Evolutionary conservation across 352 stramenopile genomes (phyloP), one percentile per base, ranked within the genome.

Genomic region (Globisporangium iwayamae): DNA sequence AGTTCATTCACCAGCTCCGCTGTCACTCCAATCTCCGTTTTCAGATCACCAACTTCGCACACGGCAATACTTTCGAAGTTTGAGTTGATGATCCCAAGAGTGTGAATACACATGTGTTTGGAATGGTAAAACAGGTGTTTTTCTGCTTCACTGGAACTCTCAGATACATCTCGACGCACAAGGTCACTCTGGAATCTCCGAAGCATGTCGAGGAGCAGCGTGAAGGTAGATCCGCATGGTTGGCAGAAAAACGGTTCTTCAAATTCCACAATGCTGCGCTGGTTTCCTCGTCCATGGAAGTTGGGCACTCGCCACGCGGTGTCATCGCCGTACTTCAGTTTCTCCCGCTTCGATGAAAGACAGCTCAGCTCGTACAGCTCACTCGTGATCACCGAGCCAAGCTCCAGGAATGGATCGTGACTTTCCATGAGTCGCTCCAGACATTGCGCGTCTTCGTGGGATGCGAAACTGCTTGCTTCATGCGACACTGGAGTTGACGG

Each of bases 171-270:
- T 48, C 34, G 14, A 18, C 10, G 22, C 0, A 36, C 18, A 20
- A 51, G 60, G 25, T 48, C 46, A n/a, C 22, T 14, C 45, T 71
- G 67, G 30, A 84, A 83, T 52, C 55, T 64, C 34, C 69, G 51
- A n/a, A 95, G 69, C 55, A 93, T 79, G 1, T 50, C 56, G 43
- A 91, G 55, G 0, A 93, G 48, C 50, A 85, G 58, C 3, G 64
- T 57, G 55, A 96, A 76, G 22, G 86, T 75, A 14, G 82, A 64
- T 28, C 76, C 74, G 43, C 66, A 81, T 7, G 87, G 87, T 47
- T 96, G 87, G 0, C 84, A 73, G 38, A 73, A 88, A 65, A 90
- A 96, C 0, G 87, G 81, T 43, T 91, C 82, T 65, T 96, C 85
- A 66, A 96, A 94, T 10, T 67, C 67, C 55, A 79, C 48, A 32